phyloP scores from a whole-genome alignment of 306 rosid species.

The Sophora flavescens region DNA sequence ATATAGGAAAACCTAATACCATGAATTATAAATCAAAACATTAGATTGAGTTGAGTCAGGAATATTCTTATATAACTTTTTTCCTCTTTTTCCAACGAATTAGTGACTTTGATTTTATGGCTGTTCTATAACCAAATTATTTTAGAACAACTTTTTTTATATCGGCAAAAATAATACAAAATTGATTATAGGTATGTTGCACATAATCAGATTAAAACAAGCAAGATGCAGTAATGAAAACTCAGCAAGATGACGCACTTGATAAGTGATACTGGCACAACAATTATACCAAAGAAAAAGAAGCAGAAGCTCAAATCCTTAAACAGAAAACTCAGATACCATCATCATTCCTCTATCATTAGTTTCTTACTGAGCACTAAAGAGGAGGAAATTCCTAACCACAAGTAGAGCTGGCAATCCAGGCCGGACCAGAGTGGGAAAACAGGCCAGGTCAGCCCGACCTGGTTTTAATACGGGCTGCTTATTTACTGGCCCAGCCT shows the following conservation, averaged over 20 bases:
- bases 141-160: neutral
- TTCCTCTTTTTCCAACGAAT: neutral
- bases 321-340: too few relatives aligned
- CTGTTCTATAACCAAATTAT: neutral
- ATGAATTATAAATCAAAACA: neutral
- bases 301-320: neutral
- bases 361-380: too few relatives aligned
- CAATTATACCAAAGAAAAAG: neutral
- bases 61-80: neutral
- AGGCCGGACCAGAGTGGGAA: too few relatives aligned
- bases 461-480: too few relatives aligned
- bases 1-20: neutral
- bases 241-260: slow-evolving; percentile 7
- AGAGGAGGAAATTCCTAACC: too few relatives aligned
- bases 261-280: neutral
- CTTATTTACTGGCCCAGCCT: too few relatives aligned
- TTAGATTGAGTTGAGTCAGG: neutral
- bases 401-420: too few relatives aligned
- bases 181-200: neutral
- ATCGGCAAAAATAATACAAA: neutral
- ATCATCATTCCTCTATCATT: too few relatives aligned
- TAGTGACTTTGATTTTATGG: slow-evolving; percentile 1
- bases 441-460: too few relatives aligned
- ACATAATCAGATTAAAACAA: neutral
- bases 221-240: neutral